phyloP scores from a whole-genome alignment of 2,329 filamentous ascomycete species.

The Rosellinia necatrix region DNA sequence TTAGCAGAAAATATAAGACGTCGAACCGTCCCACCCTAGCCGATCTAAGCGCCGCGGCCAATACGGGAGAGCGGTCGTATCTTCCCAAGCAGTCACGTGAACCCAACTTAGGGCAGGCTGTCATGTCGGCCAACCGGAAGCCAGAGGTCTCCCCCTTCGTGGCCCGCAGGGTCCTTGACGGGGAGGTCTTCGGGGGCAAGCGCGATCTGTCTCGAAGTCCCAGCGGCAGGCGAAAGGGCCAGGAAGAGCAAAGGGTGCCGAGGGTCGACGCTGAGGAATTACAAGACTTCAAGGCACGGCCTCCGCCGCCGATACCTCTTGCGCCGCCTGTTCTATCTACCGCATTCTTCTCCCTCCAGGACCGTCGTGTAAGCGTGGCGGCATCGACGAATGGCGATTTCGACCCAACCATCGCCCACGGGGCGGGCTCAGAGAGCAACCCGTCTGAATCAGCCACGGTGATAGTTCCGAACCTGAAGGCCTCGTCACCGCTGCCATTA shows the following conservation, averaged over 20 bases:
- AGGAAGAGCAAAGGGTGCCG: conserved; percentile 20
- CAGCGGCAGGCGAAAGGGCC: conserved; percentile 15
- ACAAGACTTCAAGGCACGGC: conserved; percentile 43
- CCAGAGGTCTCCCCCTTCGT: conserved; percentile 25
- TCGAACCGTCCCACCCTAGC: conserved; percentile 15
- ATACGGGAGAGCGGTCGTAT: conserved; percentile 24
- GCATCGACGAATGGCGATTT: conserved; percentile 43
- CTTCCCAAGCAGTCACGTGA: conserved; percentile 41
- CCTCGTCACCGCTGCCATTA: conserved; percentile 43
- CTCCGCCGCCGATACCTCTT: conserved; percentile 53
- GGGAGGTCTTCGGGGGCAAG: conserved; percentile 13
- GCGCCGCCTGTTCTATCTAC: conserved; percentile 53
- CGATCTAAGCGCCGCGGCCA: conserved; percentile 16
- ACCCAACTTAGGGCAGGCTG: conserved; percentile 33
- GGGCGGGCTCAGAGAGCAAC: conserved; percentile 56
- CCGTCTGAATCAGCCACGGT: conserved; percentile 35
- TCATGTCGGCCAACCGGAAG: conserved; percentile 37
- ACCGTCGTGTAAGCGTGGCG: conserved; percentile 42
- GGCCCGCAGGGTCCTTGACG: not conserved
- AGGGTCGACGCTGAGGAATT: conserved; percentile 37
- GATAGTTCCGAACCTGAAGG: conserved; percentile 28
- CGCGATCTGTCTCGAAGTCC: conserved; percentile 23
- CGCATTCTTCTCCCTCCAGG: conserved; percentile 50
- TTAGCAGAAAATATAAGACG: conserved; percentile 33
- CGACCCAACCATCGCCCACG: conserved; percentile 51